Evolutionary conservation across 352 stramenopile species (phyloP), one percentile per base, ranked within the genome.

Genomic region (Phytopythium helicoides): DNA sequence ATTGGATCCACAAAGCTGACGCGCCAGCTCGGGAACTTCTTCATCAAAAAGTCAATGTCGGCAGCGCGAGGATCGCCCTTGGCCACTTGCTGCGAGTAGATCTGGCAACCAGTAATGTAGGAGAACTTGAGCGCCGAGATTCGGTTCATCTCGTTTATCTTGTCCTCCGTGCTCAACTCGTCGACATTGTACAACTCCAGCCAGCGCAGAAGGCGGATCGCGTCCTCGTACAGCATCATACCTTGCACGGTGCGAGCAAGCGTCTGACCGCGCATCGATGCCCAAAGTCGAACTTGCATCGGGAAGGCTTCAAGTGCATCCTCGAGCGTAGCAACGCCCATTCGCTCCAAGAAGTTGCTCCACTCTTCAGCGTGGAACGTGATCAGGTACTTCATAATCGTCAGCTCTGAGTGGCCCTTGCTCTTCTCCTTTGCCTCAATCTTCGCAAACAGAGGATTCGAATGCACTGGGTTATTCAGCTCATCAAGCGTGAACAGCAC

Each of bases 141-240:
- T 49, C 79, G 73, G 54, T 93, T 84, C 78, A 95, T 92, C 51
- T 93, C 78, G 15, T 76, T 65, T 40, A 91, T 58, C 31, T 94
- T 94, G 18, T 77, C 72, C 19, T 86, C 55, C 16, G 90, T 67
- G 19, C 60, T 69, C 65, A 94, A 84, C 18, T 81, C 65, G 0
- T 54, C 52, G 16, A 87, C 71, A 28, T 74, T 76, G 54, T 85
- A 88, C 23, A 95, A 52, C 54, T 95, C 86, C 8, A 95, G 62
- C 86, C 86, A 95, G 6, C 81, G 80, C 22, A 95, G 54, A 10
- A 95, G 65, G n/a, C 81, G 81, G 31, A 95, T 80, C 1, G 84
- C 82, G 31, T 94, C 82, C 70, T 94, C 84, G 60, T 95, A 96
- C 64, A 94, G 64, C 84, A 94, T 94, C 81, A 96, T 94, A 16